A percentile compares a stretch with the other conserved stretches of the same genome.
These are phyloP conservation scores for Trypanosoma lewisi DNA, from an alignment of 208 protist genomes.

Conservation along the genomic window DNA sequence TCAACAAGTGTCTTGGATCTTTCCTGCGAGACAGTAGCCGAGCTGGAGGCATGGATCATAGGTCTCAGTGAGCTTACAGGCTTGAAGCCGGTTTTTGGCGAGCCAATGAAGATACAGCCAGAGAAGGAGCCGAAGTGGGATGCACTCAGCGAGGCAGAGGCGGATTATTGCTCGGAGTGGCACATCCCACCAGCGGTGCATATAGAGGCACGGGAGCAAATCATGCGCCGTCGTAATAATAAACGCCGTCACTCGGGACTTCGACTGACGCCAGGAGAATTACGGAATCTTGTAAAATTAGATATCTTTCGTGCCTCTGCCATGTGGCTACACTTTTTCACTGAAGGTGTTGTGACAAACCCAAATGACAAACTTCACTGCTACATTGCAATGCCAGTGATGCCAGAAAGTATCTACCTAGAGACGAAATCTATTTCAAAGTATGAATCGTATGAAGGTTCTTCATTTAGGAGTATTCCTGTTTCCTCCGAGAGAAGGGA, in stretches of 20 bases:
- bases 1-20: slow-evolving; percentile 38
- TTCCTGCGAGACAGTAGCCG: slow-evolving; percentile 37
- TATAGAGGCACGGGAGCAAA: slow-evolving; percentile 30
- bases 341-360: slow-evolving; percentile 37
- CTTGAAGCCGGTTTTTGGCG: slow-evolving; percentile 37
- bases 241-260: slow-evolving; percentile 20
- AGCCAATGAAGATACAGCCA: slow-evolving; percentile 28
- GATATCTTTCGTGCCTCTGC: slow-evolving; percentile 81
- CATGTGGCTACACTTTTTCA: slow-evolving; percentile 55
- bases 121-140: neutral
- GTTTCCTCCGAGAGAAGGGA: neutral
- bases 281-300: slow-evolving; percentile 52
- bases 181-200: slow-evolving; percentile 55
- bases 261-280: slow-evolving; percentile 54
- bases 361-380: slow-evolving; percentile 27
- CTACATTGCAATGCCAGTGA: slow-evolving; percentile 27
- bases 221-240: slow-evolving; percentile 24
- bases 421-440: neutral
- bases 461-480: neutral
- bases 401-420: neutral
- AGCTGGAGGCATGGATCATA: slow-evolving; percentile 82
- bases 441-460: neutral
- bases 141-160: slow-evolving; percentile 20
- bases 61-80: slow-evolving; percentile 43
- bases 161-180: slow-evolving; percentile 40